Evolutionary conservation across 75 land plant species (phyloP).

Genomic region (Ceratopteris richardii): DNA sequence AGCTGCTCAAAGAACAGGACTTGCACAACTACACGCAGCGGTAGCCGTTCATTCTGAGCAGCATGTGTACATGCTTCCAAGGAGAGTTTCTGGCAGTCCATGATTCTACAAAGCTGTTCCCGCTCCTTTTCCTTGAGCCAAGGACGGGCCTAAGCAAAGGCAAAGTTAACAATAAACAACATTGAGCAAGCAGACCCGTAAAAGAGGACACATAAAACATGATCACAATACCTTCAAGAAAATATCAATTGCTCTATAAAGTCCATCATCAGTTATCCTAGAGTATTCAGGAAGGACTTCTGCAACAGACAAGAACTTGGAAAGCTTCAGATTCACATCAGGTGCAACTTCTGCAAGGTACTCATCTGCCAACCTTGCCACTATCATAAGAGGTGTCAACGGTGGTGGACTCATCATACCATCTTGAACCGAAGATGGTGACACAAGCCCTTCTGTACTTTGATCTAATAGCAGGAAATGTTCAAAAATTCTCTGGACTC

Average conservation of each 20-base stretch:
- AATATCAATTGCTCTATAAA: conserved; percentile 82
- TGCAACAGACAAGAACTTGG: conserved; percentile 49
- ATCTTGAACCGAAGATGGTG: too few species aligned
- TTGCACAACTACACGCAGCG: conserved; percentile 68
- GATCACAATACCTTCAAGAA: conserved; percentile 51
- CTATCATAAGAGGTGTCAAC: conserved; percentile 33
- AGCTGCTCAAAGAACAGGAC: conserved; percentile 91
- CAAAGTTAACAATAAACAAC: neutral
- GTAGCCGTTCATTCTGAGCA: conserved; percentile 81
- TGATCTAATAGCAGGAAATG: conserved; percentile 42
- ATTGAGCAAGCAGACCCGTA: neutral
- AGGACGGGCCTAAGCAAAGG: conserved; percentile 55
- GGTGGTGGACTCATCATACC: conserved; percentile 27
- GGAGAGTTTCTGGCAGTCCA: conserved; percentile 85
- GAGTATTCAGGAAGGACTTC: conserved; percentile 62
- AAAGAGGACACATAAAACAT: neutral
- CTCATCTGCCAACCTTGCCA: conserved; percentile 55
- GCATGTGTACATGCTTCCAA: conserved; percentile 91
- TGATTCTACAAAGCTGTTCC: conserved; percentile 49
- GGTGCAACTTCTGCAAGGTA: conserved; percentile 85
- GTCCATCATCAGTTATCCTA: conserved; percentile 72
- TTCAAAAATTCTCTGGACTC: conserved; percentile 47
- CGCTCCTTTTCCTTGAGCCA: conserved; percentile 55
- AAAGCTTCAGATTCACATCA: conserved; percentile 65
- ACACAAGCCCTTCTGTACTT: neutral